Percentiles rank a stretch among this genome's conserved stretches.
Conservation (phyloP, 108 stramenopile genomes). For the Fragilaria radians region DNA sequence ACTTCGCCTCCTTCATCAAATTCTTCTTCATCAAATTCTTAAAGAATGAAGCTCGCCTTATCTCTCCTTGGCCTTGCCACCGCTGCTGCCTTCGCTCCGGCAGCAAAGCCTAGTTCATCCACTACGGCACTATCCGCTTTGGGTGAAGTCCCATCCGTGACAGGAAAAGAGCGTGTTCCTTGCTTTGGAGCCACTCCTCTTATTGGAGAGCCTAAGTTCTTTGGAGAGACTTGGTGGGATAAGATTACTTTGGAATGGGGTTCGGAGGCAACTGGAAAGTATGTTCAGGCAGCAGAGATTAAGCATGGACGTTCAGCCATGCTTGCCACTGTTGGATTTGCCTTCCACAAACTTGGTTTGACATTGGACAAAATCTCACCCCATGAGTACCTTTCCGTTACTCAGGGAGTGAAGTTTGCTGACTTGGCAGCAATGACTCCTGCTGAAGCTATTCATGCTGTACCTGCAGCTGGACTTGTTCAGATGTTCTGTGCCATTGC, state of each 20-base stretch:
- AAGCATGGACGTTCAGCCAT: slow-evolving; percentile 69
- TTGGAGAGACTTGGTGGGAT: slow-evolving; percentile 55
- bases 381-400: slow-evolving; percentile 48
- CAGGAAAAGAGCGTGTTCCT: slow-evolving; percentile 35
- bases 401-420: slow-evolving; percentile 46
- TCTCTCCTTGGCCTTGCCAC: not conserved
- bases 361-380: slow-evolving; percentile 55
- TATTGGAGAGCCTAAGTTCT: slow-evolving; percentile 30
- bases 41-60: not conserved
- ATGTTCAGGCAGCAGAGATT: slow-evolving; percentile 53
- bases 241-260: slow-evolving; percentile 46
- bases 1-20: too few relatives aligned
- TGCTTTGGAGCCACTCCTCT: slow-evolving; percentile 47
- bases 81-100: slow-evolving; percentile 5
- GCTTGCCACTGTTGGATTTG: slow-evolving; percentile 51
- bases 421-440: slow-evolving; percentile 59
- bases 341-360: slow-evolving; percentile 52
- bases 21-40: too few relatives aligned
- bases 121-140: not conserved
- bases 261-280: slow-evolving; percentile 45
- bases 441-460: slow-evolving; percentile 41
- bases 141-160: not conserved
- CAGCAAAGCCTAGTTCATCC: not conserved
- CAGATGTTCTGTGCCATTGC: slow-evolving; percentile 60
- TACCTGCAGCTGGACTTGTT: slow-evolving; percentile 41